phyloP scores from a whole-genome alignment of 2,329 filamentous ascomycete genomes.

The Thielaviopsis musarum region DNA sequence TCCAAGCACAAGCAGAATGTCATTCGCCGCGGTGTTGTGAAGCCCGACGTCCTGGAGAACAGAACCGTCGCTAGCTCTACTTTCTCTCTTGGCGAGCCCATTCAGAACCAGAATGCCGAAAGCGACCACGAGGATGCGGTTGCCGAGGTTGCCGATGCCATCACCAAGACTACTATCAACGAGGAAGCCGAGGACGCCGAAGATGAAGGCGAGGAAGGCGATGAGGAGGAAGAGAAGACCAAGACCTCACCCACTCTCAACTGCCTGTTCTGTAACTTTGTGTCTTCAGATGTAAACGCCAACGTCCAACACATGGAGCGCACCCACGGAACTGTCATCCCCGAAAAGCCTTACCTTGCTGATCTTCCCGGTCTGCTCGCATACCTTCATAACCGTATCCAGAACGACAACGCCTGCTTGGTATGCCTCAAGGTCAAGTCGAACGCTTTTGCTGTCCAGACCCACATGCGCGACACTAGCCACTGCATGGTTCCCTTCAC shows the following conservation, averaged over 20 bases:
- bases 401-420: constrained; percentile 67
- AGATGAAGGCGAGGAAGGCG: constrained; percentile 27
- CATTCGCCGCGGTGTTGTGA: neutral
- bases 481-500: constrained; percentile 95
- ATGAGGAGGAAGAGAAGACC: constrained; percentile 20
- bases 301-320: constrained; percentile 83
- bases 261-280: constrained; percentile 87
- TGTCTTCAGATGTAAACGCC: constrained; percentile 56
- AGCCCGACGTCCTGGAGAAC: constrained; percentile 51
- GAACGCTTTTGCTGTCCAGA: constrained; percentile 67
- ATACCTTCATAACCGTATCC: constrained; percentile 65
- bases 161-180: constrained; percentile 58
- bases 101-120: constrained; percentile 22
- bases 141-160: constrained; percentile 56
- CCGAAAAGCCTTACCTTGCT: constrained; percentile 69
- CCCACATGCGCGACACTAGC: constrained; percentile 91
- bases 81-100: constrained; percentile 75
- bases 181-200: constrained; percentile 29
- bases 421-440: constrained; percentile 74
- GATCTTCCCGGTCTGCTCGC: constrained; percentile 67
- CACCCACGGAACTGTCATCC: constrained; percentile 89
- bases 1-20: constrained; percentile 57
- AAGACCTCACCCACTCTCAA: constrained; percentile 29
- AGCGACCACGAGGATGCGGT: constrained; percentile 60
- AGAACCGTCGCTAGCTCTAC: constrained; percentile 80